These are phyloP conservation scores for Phialophora chinensis DNA, from an alignment of 2,329 filamentous ascomycete genomes.

Conservation along the genomic window DNA sequence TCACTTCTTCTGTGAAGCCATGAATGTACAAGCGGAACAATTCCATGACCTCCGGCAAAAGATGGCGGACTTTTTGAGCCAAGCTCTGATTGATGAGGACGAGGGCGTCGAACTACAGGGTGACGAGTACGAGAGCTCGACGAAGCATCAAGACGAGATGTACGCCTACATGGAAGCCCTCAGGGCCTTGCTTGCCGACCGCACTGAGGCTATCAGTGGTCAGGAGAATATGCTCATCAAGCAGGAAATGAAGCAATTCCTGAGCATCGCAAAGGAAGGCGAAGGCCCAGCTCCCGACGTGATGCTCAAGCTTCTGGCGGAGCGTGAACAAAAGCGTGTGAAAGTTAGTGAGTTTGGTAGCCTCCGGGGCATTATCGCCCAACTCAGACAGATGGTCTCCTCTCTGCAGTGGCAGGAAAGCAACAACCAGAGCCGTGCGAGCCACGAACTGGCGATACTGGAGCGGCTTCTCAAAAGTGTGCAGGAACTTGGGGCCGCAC, in stretches of 20 bases:
- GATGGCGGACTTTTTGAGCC: slow-evolving; percentile 72
- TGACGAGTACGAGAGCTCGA: slow-evolving; percentile 87
- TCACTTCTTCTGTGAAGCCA: slow-evolving; percentile 65
- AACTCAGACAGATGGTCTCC: slow-evolving; percentile 68
- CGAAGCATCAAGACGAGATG: slow-evolving; percentile 84
- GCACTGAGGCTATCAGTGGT: slow-evolving; percentile 76
- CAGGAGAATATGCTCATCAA: slow-evolving; percentile 75
- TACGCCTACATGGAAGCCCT: slow-evolving; percentile 84
- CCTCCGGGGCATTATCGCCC: slow-evolving; percentile 71
- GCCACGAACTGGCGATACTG: slow-evolving; percentile 69
- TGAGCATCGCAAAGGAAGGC: slow-evolving; percentile 64
- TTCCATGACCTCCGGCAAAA: slow-evolving; percentile 77
- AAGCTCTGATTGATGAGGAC: slow-evolving; percentile 83
- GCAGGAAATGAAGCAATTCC: slow-evolving; percentile 71
- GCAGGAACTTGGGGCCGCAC: slow-evolving; percentile 58
- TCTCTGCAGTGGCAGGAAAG: slow-evolving; percentile 65
- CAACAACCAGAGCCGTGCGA: slow-evolving; percentile 61
- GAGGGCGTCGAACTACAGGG: slow-evolving; percentile 76
- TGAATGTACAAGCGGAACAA: slow-evolving; percentile 74
- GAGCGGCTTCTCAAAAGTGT: slow-evolving; percentile 67
- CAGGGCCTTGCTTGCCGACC: slow-evolving; percentile 76
- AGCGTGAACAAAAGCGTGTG: slow-evolving; percentile 53
- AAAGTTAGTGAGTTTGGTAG: slow-evolving; percentile 61
- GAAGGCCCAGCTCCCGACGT: slow-evolving; percentile 74
- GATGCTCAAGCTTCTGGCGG: slow-evolving; percentile 56